Base-by-base conservation (phyloP, 2,329 filamentous ascomycete genomes). In the Plectosphaerella plurivora region DNA sequence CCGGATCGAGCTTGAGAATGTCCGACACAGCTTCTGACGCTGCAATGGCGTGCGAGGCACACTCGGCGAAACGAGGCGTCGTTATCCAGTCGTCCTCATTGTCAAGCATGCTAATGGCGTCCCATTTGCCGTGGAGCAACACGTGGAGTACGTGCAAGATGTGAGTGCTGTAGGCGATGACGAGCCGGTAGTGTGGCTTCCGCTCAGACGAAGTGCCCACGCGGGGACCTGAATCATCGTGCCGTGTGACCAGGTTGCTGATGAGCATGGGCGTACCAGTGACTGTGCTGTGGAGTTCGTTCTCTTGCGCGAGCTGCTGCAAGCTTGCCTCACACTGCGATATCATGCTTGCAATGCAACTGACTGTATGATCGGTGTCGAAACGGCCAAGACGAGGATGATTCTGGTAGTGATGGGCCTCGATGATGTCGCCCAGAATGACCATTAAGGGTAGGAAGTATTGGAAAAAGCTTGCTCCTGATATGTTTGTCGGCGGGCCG, bases 371-470 rank as follows among this genome's bases (percentile, higher is more conserved):
- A 0, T 61, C 52, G 47, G 71, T 63, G 53, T 70, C 63, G n/a
- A 69, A 57, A 11, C 55, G 56, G 24, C 72, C 70, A 0, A 78
- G 63, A 0, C 71, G 66, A 0, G 75, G 73, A 53, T 78, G 74
- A 25, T 68, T 64, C 14, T 69, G 65, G 11, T 68, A 61, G 50
- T 74, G 72, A 54, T 77, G 75, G 5, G 76, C 60, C 45, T 78
- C 71, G 41, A 78, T 73, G 8, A 78, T 73, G 50, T 78, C 73
- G 0, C 76, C 76, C 0, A 78, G 66, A 7, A 77, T 73, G 1
- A 68, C 66, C 70, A 77, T 77, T 2, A 78, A 63, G 0, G 75
- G 76, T 4, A 79, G 61, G 49, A 79, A 78, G 53, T 72, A 78
- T 54, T 77, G 75, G 45, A 78, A 78, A 37, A 77, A 73, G 1